Conservation (phyloP, 169 alveolate species). For the Cryptosporidium ryanae region DNA sequence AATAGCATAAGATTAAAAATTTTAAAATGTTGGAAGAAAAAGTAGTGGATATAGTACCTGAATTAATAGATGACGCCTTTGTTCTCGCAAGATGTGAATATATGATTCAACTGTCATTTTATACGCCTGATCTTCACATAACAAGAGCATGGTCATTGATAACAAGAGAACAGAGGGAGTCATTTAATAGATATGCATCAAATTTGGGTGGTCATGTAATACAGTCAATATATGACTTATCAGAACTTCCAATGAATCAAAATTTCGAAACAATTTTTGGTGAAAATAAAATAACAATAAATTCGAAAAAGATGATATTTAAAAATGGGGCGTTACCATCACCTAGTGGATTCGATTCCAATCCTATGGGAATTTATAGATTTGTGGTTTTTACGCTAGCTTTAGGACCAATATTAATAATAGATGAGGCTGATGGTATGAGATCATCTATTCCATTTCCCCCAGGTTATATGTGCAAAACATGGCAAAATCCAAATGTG, state of each 20-base stretch:
- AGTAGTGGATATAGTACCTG: constrained; percentile 73
- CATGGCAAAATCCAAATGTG: constrained; percentile 51
- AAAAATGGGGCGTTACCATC: constrained; percentile 71
- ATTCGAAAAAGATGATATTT: constrained; percentile 45
- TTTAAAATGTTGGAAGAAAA: constrained; percentile 54
- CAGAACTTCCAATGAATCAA: constrained; percentile 59
- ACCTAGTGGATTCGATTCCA: constrained; percentile 69
- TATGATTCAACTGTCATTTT: constrained; percentile 84
- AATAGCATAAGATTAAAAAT: neutral
- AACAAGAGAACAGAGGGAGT: constrained; percentile 76
- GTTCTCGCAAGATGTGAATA: constrained; percentile 83
- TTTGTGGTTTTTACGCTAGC: constrained; percentile 58
- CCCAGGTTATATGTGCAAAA: constrained; percentile 67
- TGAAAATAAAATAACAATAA: constrained; percentile 23
- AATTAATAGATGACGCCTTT: constrained; percentile 79
- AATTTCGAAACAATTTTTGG: constrained; percentile 42
- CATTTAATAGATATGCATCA: constrained; percentile 79
- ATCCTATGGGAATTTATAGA: constrained; percentile 61
- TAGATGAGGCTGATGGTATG: constrained; percentile 39
- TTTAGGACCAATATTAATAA: constrained; percentile 50
- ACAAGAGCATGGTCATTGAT: constrained; percentile 82
- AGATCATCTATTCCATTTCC: constrained; percentile 64
- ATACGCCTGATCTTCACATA: constrained; percentile 85
- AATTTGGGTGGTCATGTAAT: constrained; percentile 67
- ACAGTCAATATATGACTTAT: constrained; percentile 57